Evolutionary conservation across 2,329 filamentous ascomycete species (phyloP).

Genomic region (Calcarisporium arbuscula): DNA sequence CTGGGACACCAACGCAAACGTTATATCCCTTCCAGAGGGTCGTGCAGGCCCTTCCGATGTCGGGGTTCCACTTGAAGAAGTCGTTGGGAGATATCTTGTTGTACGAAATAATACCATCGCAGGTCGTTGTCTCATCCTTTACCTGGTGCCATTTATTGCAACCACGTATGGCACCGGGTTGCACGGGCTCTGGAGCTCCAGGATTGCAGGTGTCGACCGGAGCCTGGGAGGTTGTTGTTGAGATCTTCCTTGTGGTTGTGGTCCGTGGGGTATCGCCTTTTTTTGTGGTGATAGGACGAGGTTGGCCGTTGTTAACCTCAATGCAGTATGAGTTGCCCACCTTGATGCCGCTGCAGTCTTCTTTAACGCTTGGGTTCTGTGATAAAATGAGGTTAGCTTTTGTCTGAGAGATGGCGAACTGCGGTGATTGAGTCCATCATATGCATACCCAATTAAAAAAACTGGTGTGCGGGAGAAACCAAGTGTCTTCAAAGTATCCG

Average conservation of each 20-base stretch:
- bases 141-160: not conserved
- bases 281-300: not conserved
- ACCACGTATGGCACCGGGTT: not conserved
- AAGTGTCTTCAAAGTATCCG: no score
- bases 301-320: constrained; percentile 1
- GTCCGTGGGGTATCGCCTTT: no score
- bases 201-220: no score
- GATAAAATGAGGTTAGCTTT: not conserved
- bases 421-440: no score
- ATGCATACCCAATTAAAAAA: no score
- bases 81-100: not conserved
- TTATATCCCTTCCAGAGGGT: constrained; percentile 2
- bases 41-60: not conserved
- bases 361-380: constrained; percentile 1
- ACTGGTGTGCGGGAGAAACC: no score
- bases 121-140: no score
- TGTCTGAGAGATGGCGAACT: no score
- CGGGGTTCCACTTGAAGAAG: constrained; percentile 7
- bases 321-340: constrained; percentile 10
- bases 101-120: no score
- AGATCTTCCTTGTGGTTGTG: no score
- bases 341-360: constrained; percentile 4
- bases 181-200: not conserved
- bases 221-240: no score
- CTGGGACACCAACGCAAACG: constrained; percentile 1